Percentiles rank a stretch among this genome's conserved stretches.
phyloP scores from a whole-genome alignment of 257 asterid genomes.

The Coffea canephora region DNA sequence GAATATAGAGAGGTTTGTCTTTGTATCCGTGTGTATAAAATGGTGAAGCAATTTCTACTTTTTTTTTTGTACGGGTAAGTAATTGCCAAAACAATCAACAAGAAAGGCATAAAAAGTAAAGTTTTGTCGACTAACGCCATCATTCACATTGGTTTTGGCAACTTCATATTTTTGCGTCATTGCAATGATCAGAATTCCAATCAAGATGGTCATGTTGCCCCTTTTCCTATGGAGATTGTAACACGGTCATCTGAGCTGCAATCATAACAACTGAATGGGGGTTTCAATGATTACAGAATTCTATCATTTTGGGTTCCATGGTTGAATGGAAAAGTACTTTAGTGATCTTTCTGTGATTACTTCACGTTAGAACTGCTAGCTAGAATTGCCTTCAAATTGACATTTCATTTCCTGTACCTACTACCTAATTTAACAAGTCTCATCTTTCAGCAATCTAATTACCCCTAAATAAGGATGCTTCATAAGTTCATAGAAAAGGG shows the following conservation, averaged over 20 bases:
- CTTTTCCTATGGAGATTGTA: constrained; percentile 20
- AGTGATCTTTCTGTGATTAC: background rate
- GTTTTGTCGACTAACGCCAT: constrained; percentile 22
- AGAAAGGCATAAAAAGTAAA: constrained; percentile 20
- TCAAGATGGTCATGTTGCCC: background rate
- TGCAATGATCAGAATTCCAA: background rate
- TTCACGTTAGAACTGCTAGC: too few relatives aligned
- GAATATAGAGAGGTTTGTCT: background rate
- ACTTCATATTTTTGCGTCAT: constrained; percentile 15
- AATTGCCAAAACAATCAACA: constrained; percentile 9
- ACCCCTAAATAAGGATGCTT: background rate
- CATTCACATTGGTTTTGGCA: constrained; percentile 23
- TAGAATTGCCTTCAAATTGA: background rate
- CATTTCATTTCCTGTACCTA: background rate
- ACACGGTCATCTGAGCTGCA: constrained; percentile 6
- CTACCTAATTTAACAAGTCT: background rate
- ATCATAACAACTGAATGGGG: constrained; percentile 18
- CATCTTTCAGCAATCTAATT: background rate
- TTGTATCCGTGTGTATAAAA: background rate
- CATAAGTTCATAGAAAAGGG: too few relatives aligned
- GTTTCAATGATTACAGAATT: constrained; percentile 22
- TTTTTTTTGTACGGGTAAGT: background rate
- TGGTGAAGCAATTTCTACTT: background rate
- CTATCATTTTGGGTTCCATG: constrained; percentile 1
- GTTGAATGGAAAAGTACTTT: constrained; percentile 9